Evolutionary conservation across 129 eudicot species (phyloP).

Genomic region (carrot (Daucus carota)): DH1_v3.0 NC_030381.2:35144501-35145000

Average conservation of each 20-base stretch:
- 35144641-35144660: neutral
- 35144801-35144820: neutral
- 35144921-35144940: neutral
- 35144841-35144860: neutral
- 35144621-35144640: neutral
- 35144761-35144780: neutral
- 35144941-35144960: neutral
- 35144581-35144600: slow-evolving; percentile 93
- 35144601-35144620: neutral
- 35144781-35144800: neutral
- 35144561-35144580: slow-evolving; percentile 94
- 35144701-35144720: neutral
- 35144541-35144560: slow-evolving; percentile 84
- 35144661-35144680: neutral
- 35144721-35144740: neutral
- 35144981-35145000: neutral
- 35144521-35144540: slow-evolving; percentile 73
- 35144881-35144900: neutral
- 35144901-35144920: neutral
- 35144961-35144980: neutral
- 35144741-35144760: neutral
- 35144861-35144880: neutral
- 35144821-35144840: too few relatives aligned
- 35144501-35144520: neutral
- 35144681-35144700: neutral